Conservation (phyloP, 2,329 filamentous ascomycete genomes). For the Colletotrichum cuscutae region DNA sequence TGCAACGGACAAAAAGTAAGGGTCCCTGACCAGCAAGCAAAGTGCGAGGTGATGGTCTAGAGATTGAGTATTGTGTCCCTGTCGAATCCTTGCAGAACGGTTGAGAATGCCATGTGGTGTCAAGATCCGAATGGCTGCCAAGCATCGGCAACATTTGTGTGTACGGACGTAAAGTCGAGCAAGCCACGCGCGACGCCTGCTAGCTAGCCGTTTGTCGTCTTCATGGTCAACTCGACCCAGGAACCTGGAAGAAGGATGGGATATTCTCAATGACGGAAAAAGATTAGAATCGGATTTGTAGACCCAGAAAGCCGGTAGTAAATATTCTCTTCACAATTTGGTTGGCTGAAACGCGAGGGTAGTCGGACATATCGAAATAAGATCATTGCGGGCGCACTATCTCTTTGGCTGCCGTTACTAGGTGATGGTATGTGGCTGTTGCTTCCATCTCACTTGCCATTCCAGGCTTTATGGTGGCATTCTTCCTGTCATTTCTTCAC, state of each 20-base stretch:
- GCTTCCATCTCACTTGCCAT: neutral
- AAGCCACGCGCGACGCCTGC: neutral
- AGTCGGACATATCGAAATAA: neutral
- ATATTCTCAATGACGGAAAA: neutral
- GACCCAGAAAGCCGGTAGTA: neutral
- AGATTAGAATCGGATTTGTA: neutral
- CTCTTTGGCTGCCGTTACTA: neutral
- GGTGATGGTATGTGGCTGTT: neutral
- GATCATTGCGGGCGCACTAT: neutral
- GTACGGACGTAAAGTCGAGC: conserved; percentile 31
- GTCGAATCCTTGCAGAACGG: conserved; percentile 1
- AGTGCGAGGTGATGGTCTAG: neutral
- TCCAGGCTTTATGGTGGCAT: neutral
- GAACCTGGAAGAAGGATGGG: neutral
- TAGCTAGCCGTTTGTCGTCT: neutral
- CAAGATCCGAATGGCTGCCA: conserved; percentile 3
- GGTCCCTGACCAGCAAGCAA: no score
- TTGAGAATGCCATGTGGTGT: conserved; percentile 29
- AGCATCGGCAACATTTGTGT: conserved; percentile 13
- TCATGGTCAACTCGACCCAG: neutral
- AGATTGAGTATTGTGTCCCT: neutral
- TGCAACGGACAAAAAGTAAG: neutral
- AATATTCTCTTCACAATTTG: neutral
- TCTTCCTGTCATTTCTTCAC: neutral
- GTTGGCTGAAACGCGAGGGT: neutral